phyloP scores from a whole-genome alignment of 805 yeast species.

The Yamadazyma sp. region DNA sequence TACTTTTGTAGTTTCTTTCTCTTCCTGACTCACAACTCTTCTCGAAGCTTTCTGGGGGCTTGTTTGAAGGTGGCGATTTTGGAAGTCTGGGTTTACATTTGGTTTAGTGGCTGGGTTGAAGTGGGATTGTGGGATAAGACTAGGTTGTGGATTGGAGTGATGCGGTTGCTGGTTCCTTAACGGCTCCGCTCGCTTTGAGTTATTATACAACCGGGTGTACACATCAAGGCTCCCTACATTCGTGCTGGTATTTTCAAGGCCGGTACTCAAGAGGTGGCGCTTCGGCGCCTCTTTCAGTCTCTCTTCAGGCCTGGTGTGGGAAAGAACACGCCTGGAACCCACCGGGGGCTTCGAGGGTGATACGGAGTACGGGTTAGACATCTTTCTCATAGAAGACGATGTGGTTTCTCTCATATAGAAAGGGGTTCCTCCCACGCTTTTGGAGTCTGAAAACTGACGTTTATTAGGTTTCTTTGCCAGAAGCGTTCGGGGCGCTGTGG shows the following conservation, averaged over 20 bases:
- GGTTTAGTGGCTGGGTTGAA: too few relatives aligned
- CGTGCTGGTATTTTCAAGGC: too few relatives aligned
- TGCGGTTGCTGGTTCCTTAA: too few relatives aligned
- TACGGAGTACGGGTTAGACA: constrained; percentile 17
- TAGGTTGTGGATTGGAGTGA: too few relatives aligned
- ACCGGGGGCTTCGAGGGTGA: too few relatives aligned
- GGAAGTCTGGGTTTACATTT: too few relatives aligned
- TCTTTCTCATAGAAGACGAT: constrained; percentile 35
- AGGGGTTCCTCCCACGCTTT: constrained; percentile 12
- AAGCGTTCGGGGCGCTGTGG: constrained; percentile 1
- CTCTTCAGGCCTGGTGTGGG: neutral
- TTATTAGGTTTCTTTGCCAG: constrained; percentile 4
- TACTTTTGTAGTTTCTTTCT: constrained; percentile 1
- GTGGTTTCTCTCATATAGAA: constrained; percentile 45
- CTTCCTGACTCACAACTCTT: neutral
- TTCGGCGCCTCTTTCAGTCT: constrained; percentile 1
- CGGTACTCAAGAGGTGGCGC: too few relatives aligned
- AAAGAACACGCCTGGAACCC: neutral
- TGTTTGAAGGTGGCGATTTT: neutral
- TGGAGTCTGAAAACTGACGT: constrained; percentile 8
- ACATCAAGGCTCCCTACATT: constrained; percentile 10
- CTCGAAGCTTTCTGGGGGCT: neutral
- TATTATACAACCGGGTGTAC: constrained; percentile 14
- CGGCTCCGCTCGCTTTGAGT: too few relatives aligned
- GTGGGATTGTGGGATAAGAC: too few relatives aligned